These are phyloP conservation scores for Aspergillus kassunensis DNA, from an alignment of 495 filamentous ascomycete species.

Conservation along the genomic window DNA sequence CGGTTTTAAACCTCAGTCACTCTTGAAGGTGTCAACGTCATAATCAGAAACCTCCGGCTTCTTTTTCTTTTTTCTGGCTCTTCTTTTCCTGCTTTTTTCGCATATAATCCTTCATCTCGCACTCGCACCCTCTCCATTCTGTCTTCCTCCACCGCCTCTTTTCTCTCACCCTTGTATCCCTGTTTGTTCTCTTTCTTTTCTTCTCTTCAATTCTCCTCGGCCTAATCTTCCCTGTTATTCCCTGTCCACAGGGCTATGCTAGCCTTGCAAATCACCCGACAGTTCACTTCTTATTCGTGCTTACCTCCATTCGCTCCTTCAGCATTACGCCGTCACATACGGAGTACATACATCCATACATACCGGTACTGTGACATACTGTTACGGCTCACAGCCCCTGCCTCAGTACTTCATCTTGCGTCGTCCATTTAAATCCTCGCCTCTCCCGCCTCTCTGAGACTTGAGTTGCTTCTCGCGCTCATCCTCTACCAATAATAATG, in stretches of 20 bases:
- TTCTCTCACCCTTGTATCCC: no score
- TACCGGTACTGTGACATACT: constrained; percentile 5
- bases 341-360: no score
- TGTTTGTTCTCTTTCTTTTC: constrained; percentile 17
- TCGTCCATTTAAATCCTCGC: constrained; percentile 14
- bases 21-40: neutral
- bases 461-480: constrained; percentile 20
- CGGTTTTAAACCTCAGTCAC: neutral
- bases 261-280: constrained; percentile 32
- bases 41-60: neutral
- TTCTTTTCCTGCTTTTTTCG: constrained; percentile 7
- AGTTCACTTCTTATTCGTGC: constrained; percentile 11
- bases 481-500: constrained; percentile 42
- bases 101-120: constrained; percentile 9
- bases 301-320: constrained; percentile 17
- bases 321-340: constrained; percentile 6
- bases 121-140: constrained; percentile 20
- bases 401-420: constrained; percentile 31
- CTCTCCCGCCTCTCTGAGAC: constrained; percentile 14
- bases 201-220: constrained; percentile 16
- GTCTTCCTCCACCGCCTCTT: constrained; percentile 21
- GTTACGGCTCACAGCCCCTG: constrained; percentile 12
- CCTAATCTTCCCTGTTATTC: constrained; percentile 1
- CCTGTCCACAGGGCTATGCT: constrained; percentile 31
- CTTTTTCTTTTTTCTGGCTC: constrained; percentile 6